These are phyloP conservation scores for Penicillium sp. DNA, from an alignment of 2,329 filamentous ascomycete genomes.

Conservation along the genomic window DNA sequence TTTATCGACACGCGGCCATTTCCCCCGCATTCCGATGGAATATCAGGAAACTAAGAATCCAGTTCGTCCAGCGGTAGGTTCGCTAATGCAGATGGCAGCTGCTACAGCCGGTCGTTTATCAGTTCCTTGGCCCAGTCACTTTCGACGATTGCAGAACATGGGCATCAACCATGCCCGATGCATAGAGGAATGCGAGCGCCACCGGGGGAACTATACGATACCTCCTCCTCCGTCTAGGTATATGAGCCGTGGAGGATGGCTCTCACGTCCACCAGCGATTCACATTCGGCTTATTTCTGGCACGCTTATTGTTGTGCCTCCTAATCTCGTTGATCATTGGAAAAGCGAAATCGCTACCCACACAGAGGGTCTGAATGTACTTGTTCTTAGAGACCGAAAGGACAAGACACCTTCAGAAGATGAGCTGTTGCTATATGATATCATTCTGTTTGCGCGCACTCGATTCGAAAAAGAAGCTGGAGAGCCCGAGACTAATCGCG, in stretches of 20 bases:
- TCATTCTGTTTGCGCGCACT: conserved; percentile 71
- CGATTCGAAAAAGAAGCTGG: conserved; percentile 67
- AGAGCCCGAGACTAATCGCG: conserved; percentile 47
- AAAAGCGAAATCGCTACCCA: conserved; percentile 75
- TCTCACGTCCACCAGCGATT: conserved; percentile 36
- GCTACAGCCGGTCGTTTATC: conserved; percentile 62
- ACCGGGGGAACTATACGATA: conserved; percentile 58
- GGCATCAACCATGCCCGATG: conserved; percentile 55
- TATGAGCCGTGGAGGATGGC: conserved; percentile 41
- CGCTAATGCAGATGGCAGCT: conserved; percentile 72
- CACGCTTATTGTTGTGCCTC: conserved; percentile 75
- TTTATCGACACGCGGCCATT: conserved; percentile 68
- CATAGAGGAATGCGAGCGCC: conserved; percentile 53
- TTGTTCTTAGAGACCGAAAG: conserved; percentile 56
- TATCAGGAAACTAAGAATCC: conserved; percentile 47
- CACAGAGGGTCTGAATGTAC: conserved; percentile 60
- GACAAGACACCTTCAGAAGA: conserved; percentile 54
- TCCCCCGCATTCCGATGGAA: conserved; percentile 61
- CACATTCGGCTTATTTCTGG: conserved; percentile 61
- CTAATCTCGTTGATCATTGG: conserved; percentile 84
- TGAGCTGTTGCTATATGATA: conserved; percentile 64
- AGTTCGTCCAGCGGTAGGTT: conserved; percentile 51
- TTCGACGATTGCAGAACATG: conserved; percentile 49
- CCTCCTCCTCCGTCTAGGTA: conserved; percentile 41
- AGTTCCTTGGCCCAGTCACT: conserved; percentile 66